Evolutionary conservation across 371 early-diverging fungal species (phyloP).

Genomic region (Apophysomyces trapeziformis): DNA sequence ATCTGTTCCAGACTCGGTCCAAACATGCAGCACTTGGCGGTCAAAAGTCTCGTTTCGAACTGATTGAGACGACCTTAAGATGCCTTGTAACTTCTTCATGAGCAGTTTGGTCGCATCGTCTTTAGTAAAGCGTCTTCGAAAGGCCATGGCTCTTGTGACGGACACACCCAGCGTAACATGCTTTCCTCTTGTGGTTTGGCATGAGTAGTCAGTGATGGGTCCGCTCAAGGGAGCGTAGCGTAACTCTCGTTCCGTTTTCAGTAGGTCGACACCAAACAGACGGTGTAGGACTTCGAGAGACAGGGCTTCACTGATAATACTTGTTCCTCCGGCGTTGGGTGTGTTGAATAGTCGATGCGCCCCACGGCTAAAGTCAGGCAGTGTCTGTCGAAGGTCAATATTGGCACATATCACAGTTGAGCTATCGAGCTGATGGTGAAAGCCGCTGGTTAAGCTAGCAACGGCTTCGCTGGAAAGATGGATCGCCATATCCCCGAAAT

Average conservation of each 20-base stretch:
- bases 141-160: conserved; percentile 60
- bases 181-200: conserved; percentile 15
- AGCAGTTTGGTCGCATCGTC: conserved; percentile 47
- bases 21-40: conserved; percentile 61
- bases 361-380: background rate
- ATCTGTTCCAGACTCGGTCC: conserved; percentile 54
- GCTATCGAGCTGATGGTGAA: background rate
- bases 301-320: conserved; percentile 57
- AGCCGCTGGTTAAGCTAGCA: background rate
- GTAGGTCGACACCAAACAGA: conserved; percentile 46
- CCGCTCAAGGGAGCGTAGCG: conserved; percentile 40
- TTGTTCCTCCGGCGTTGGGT: conserved; percentile 60
- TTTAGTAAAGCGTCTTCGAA: conserved; percentile 38
- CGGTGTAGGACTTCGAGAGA: conserved; percentile 57
- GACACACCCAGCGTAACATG: conserved; percentile 48
- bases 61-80: conserved; percentile 41
- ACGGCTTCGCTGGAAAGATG: background rate
- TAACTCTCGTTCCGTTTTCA: conserved; percentile 63
- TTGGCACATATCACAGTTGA: background rate
- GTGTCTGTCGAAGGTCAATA: background rate
- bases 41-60: conserved; percentile 46
- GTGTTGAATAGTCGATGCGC: conserved; percentile 37
- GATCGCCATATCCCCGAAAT: background rate
- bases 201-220: conserved; percentile 62
- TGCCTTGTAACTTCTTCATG: conserved; percentile 48